These are phyloP conservation scores for Fraxinus ornus DNA, from an alignment of 305 asterid genomes.

Conservation along the genomic window DNA sequence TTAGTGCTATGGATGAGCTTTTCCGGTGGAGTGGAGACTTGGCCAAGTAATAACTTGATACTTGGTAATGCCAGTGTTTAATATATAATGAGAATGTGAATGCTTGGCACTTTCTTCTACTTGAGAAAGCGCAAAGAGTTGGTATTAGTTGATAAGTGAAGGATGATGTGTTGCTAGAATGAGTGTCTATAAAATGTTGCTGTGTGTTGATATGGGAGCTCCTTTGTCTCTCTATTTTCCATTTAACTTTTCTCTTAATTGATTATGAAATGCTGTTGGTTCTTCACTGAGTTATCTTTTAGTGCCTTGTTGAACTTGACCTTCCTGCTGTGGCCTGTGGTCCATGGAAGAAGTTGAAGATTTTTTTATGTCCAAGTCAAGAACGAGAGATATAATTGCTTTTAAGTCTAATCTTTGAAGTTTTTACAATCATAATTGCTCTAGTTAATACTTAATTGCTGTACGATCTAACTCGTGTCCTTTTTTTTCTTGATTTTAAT, in stretches of 20 bases:
- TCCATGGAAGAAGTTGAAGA: too few relatives aligned
- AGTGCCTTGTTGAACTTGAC: background rate
- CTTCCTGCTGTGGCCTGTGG: background rate
- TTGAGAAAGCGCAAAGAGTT: background rate
- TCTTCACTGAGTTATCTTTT: too few relatives aligned
- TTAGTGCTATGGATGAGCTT: background rate
- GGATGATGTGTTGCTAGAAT: background rate
- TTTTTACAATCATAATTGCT: background rate
- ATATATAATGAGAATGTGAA: background rate
- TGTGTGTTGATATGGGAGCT: background rate
- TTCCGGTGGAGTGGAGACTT: background rate
- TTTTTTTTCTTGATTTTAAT: too few relatives aligned
- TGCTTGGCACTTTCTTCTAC: background rate
- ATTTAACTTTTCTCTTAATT: background rate
- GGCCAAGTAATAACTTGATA: background rate
- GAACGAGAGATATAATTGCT: background rate
- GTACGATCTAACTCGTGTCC: background rate
- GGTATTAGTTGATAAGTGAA: background rate
- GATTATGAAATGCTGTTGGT: background rate
- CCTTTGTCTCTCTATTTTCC: background rate
- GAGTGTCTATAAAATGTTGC: slow-evolving; percentile 11
- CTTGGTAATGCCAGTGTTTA: background rate
- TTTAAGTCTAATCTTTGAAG: background rate
- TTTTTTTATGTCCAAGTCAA: too few relatives aligned
- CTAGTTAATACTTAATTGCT: background rate